phyloP scores from a whole-genome alignment of 2,329 filamentous ascomycete genomes.

The Paracoccidioides brasiliensis region DNA sequence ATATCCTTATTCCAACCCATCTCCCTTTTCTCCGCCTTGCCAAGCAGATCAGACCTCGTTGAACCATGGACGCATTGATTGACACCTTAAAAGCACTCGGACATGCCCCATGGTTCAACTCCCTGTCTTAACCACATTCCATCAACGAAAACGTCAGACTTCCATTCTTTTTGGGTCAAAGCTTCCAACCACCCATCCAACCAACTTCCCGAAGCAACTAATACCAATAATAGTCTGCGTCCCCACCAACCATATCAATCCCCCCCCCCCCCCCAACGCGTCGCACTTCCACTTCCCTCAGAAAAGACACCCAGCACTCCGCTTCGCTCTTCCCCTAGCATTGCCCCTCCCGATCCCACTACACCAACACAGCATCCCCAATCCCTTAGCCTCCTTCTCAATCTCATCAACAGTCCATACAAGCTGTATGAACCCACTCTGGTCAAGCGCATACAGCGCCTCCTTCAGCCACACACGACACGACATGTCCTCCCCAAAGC shows the following conservation, averaged over 20 bases:
- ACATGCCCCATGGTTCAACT: too few species aligned
- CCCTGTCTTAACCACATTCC: too few species aligned
- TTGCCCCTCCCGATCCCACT: background rate
- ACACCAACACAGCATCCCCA: background rate
- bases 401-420: slow-evolving; percentile 8
- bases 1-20: too few species aligned
- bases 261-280: background rate
- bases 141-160: too few species aligned
- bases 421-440: slow-evolving; percentile 15
- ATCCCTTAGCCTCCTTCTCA: slow-evolving; percentile 11
- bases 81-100: too few species aligned
- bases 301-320: background rate
- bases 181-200: too few species aligned
- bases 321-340: background rate
- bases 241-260: background rate
- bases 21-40: background rate
- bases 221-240: too few species aligned
- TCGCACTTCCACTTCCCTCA: background rate
- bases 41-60: too few species aligned
- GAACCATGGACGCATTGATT: too few species aligned
- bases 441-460: slow-evolving; percentile 15
- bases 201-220: too few species aligned
- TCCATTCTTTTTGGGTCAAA: too few species aligned
- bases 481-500: slow-evolving; percentile 11
- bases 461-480: slow-evolving; percentile 17